Base-by-base conservation (phyloP, 805 yeast species). In the Blastobotrys robertii region DNA sequence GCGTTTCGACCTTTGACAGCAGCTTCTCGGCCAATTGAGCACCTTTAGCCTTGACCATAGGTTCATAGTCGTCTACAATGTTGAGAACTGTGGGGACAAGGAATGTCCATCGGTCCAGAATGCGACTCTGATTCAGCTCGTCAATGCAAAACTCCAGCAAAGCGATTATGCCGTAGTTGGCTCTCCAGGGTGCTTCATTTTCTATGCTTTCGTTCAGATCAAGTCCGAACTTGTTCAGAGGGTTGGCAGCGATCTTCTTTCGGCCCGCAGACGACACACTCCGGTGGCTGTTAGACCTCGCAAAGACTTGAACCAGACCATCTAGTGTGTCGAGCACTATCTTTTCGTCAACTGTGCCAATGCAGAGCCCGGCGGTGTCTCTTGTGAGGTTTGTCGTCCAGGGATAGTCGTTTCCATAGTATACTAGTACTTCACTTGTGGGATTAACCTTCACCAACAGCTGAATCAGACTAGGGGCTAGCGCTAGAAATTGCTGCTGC, bases 1-100 rank as follows among this genome's bases (percentile, higher is more conserved):
- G 35, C 9, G 38, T 29, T 9, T 38, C 49, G 25, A 46, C 38
- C 8, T 30, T 32, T 19, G 22, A 28, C 11, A 45, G 41, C 12
- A 59, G 35, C 13, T 38, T 4, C 8, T 22, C 9, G 3, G 46
- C 48, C 3, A 56, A 34, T 11, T 32, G 30, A 13, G 52, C 50
- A 2, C 62, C 65, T 10, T 41, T 46, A 2, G 47, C 40, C 42
- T 58, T 58, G 34, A 50, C 40, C 8, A 14, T 30, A 3, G 55
- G 39, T 1, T 59, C 57, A 8, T 50, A 46, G 29, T 55, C 52
- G 41, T 63, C 67, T 14, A 56, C 38, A 29, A 54, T 42, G 28
- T 56, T 53, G 12, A 63, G 51, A 11, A 54, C 44, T 1, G 59
- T 47, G 3, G 67, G 66, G 0, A 59, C 45, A 2, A 63, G 28